Conservation (phyloP, 192 early-diverging fungal genomes). For the Cladochytrium replicatum region DNA sequence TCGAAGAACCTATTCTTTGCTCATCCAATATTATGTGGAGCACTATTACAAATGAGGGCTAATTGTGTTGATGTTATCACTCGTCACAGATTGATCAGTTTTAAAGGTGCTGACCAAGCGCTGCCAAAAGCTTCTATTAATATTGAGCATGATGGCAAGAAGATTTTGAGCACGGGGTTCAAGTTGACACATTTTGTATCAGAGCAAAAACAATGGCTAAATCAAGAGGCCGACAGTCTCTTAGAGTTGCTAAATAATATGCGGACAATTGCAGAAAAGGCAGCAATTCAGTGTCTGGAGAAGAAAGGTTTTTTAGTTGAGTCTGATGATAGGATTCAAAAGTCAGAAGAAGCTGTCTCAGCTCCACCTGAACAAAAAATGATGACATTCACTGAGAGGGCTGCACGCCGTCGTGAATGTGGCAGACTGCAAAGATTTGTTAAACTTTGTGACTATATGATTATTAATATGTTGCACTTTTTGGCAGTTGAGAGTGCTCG, state of each 20-base stretch:
- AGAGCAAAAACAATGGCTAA: conserved; percentile 36
- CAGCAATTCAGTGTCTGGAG: conserved; percentile 28
- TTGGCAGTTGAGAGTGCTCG: conserved; percentile 33
- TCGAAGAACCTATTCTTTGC: conserved; percentile 35
- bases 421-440: conserved; percentile 46
- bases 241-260: conserved; percentile 31
- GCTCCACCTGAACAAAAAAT: not conserved
- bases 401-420: conserved; percentile 44
- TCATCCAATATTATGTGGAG: conserved; percentile 31
- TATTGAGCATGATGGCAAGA: no score
- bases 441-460: conserved; percentile 48
- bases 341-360: not conserved
- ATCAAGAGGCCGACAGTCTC: conserved; percentile 7
- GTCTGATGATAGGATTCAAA: conserved; percentile 1
- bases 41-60: conserved; percentile 25
- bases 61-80: conserved; percentile 20
- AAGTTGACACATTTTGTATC: conserved; percentile 35
- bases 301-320: conserved; percentile 40
- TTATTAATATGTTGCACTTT: conserved; percentile 38
- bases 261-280: conserved; percentile 29
- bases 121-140: no score
- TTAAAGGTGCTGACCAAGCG: conserved; percentile 21
- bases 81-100: conserved; percentile 18
- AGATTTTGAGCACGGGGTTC: conserved; percentile 21
- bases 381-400: conserved; percentile 50